Percentiles rank a stretch among this genome's conserved stretches.
These are phyloP conservation scores for Picea glauca DNA, from an alignment of 75 land plant genomes.

Conservation along the genomic window DNA sequence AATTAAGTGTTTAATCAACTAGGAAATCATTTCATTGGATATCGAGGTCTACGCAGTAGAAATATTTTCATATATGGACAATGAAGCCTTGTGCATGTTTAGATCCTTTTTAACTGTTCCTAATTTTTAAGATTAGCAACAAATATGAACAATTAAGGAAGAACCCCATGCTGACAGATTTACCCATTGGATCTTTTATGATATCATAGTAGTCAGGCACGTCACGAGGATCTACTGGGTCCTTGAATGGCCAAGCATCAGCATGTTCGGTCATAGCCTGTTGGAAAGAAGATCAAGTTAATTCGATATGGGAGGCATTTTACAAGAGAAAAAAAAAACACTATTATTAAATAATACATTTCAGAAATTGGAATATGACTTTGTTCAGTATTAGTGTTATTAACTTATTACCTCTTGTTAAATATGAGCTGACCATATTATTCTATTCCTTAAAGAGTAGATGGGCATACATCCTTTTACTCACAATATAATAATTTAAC, in stretches of 20 bases:
- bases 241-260: conserved; percentile 99
- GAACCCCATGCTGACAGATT: neutral
- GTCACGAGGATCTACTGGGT: conserved; percentile 94
- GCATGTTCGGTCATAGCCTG: conserved; percentile 85
- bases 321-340: neutral
- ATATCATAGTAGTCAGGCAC: conserved; percentile 99
- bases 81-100: neutral
- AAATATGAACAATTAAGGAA: no score
- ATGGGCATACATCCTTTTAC: neutral
- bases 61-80: neutral
- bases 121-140: neutral
- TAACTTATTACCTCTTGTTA: no score
- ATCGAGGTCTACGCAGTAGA: neutral
- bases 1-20: neutral
- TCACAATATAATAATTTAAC: neutral
- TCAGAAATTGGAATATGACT: neutral
- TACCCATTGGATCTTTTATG: conserved; percentile 99
- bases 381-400: neutral
- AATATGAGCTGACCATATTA: neutral
- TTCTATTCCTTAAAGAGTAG: neutral
- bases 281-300: neutral
- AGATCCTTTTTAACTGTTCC: neutral
- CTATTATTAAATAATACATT: neutral
- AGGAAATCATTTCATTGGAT: neutral
- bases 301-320: neutral